Percentiles rank a stretch among this genome's conserved stretches.
Evolutionary conservation across 2,329 filamentous ascomycete genomes (phyloP).

Genomic region (Didymella keratinophila): DNA sequence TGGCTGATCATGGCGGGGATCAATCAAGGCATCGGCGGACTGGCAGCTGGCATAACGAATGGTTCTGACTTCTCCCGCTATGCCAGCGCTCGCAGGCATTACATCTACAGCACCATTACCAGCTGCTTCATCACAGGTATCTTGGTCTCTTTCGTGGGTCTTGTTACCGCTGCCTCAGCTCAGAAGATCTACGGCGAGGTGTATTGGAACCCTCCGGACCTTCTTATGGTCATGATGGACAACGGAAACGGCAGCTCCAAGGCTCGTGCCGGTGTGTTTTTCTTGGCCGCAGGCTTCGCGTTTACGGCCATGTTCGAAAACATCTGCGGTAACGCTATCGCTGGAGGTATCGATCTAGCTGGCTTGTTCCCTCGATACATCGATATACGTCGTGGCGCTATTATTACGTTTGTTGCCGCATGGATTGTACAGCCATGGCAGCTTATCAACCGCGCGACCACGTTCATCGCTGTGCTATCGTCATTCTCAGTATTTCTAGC

Average conservation of each 20-base stretch:
- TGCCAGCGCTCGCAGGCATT: constrained; percentile 45
- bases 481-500: constrained; percentile 55
- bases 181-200: constrained; percentile 50
- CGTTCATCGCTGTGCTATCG: constrained; percentile 50
- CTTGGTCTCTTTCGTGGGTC: constrained; percentile 54
- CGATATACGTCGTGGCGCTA: constrained; percentile 47
- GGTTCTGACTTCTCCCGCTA: constrained; percentile 58
- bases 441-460: constrained; percentile 48
- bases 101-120: constrained; percentile 51
- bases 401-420: constrained; percentile 46
- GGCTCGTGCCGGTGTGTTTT: constrained; percentile 48
- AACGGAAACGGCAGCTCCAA: constrained; percentile 52
- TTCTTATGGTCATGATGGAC: constrained; percentile 57
- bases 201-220: constrained; percentile 54
- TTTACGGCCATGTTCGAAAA: constrained; percentile 54
- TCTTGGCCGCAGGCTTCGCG: constrained; percentile 47
- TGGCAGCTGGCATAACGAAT: constrained; percentile 55
- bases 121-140: constrained; percentile 54
- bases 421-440: constrained; percentile 51
- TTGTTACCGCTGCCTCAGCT: constrained; percentile 53
- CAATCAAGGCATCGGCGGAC: constrained; percentile 54
- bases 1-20: constrained; percentile 59
- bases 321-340: constrained; percentile 46
- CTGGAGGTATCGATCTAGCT: constrained; percentile 49
- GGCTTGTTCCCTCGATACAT: constrained; percentile 47